A percentile compares a stretch with the other conserved stretches of the same genome.
Conservation (phyloP, 441 rosid species). For the Geranium incanum region DNA sequence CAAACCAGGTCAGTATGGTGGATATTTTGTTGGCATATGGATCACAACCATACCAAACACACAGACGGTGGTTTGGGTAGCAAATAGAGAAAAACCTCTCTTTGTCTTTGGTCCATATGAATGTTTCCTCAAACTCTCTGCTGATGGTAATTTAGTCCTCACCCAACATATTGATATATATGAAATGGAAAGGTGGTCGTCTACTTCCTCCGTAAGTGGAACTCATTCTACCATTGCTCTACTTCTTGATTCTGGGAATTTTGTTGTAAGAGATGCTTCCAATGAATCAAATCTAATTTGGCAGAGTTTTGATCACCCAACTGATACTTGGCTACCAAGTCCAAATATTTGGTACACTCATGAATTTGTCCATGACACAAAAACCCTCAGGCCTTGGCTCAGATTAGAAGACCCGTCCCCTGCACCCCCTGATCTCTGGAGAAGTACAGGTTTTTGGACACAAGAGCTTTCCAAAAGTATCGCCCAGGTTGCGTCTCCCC, state of each 20-base stretch:
- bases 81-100: constrained; percentile 17
- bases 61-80: constrained; percentile 22
- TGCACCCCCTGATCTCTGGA: constrained; percentile 13
- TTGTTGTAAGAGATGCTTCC: constrained; percentile 17
- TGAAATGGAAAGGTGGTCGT: constrained; percentile 14
- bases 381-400: constrained; percentile 13
- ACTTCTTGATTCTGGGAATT: constrained; percentile 26
- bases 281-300: constrained; percentile 6
- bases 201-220: not conserved
- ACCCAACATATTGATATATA: not conserved
- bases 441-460: constrained; percentile 18
- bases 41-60: constrained; percentile 14
- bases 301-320: constrained; percentile 16
- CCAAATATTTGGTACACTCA: constrained; percentile 18
- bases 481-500: constrained; percentile 1
- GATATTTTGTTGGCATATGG: constrained; percentile 23
- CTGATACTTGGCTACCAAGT: constrained; percentile 22
- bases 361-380: not conserved
- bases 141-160: constrained; percentile 18
- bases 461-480: not conserved
- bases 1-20: constrained; percentile 18
- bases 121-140: constrained; percentile 18
- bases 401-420: constrained; percentile 23
- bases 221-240: constrained; percentile 1
- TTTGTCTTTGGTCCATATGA: constrained; percentile 2